phyloP scores from a whole-genome alignment of 148 eudicot species.

The Vaccinium darrowii region DNA sequence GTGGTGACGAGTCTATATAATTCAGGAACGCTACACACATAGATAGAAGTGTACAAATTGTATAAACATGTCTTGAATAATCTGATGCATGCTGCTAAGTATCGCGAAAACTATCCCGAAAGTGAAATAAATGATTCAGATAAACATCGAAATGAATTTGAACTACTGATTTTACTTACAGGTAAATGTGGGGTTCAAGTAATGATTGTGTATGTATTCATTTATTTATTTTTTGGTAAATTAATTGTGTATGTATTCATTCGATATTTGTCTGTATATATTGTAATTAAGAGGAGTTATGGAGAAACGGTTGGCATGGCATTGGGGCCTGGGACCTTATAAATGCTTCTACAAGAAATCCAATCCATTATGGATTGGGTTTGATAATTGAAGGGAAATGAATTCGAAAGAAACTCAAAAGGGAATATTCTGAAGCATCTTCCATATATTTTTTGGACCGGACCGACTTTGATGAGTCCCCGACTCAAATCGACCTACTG shows the following conservation, averaged over 20 bases:
- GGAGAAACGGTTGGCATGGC: not conserved
- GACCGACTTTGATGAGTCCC: not conserved
- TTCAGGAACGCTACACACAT: not conserved
- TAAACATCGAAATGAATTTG: too few species aligned
- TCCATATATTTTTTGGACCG: not conserved
- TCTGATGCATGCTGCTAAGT: too few species aligned
- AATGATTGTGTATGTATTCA: too few species aligned
- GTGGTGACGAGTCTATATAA: too few species aligned
- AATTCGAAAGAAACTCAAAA: not conserved
- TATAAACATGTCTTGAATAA: not conserved
- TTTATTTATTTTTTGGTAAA: too few species aligned
- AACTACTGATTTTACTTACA: too few species aligned
- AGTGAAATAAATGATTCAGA: too few species aligned
- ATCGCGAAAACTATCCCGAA: too few species aligned
- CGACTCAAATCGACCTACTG: not conserved
- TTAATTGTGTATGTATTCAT: too few species aligned
- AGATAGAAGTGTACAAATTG: not conserved
- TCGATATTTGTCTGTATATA: not conserved
- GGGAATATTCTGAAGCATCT: slow-evolving; percentile 16
- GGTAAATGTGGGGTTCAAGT: too few species aligned
- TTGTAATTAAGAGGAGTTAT: not conserved
- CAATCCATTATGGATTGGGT: not conserved
- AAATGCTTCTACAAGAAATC: not conserved
- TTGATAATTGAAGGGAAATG: not conserved
- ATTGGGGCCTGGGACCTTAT: not conserved